Percentiles rank a stretch among this genome's conserved stretches.
phyloP scores from a whole-genome alignment of 148 eudicot species.

The Chenopodium formosanum region DNA sequence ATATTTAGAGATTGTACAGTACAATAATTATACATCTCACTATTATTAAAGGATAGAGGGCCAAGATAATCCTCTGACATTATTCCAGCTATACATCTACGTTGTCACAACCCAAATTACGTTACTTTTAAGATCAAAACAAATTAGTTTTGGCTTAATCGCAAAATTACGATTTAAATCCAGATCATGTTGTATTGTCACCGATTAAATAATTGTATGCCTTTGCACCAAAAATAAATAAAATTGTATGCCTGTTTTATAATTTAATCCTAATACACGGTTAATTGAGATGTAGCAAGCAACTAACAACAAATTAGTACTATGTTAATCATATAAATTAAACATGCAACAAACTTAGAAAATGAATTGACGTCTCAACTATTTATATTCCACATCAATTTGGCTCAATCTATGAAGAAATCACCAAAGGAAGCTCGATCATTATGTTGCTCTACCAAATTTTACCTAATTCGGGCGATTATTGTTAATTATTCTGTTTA shows the following conservation, averaged over 20 bases:
- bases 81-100: not conserved
- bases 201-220: not conserved
- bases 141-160: not conserved
- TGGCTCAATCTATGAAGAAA: not conserved
- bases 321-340: not conserved
- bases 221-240: too few relatives aligned
- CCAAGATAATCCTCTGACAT: not conserved
- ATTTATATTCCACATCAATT: not conserved
- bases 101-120: not conserved
- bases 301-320: not conserved
- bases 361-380: not conserved
- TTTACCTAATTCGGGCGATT: not conserved
- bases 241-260: too few relatives aligned
- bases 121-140: not conserved
- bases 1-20: too few relatives aligned
- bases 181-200: constrained; percentile 9
- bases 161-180: not conserved
- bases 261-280: not conserved
- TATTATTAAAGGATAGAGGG: not conserved
- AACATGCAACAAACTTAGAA: constrained; percentile 2
- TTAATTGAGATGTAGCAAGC: not conserved
- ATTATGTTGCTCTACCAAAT: not conserved
- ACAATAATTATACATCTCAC: not conserved
- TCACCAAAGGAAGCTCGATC: not conserved
- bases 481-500: not conserved